Conservation (phyloP, 169 alveolate genomes). For the Plasmodium adleri region DNA sequence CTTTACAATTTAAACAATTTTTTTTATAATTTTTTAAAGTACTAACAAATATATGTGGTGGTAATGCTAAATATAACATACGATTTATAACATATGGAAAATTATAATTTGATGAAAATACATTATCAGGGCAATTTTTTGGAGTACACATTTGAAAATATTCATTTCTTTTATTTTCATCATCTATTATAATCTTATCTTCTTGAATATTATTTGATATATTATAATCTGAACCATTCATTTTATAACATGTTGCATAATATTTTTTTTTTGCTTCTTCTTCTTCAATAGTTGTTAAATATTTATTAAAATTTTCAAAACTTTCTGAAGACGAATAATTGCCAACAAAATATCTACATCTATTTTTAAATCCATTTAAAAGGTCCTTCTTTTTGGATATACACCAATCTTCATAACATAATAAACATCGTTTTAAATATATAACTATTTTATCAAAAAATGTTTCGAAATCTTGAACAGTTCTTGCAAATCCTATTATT, state of each 20-base stretch:
- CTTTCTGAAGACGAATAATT: slow-evolving; percentile 39
- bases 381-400: slow-evolving; percentile 39
- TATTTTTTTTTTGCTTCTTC: slow-evolving; percentile 31
- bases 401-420: slow-evolving; percentile 69
- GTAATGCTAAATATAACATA: slow-evolving; percentile 82
- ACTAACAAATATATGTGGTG: slow-evolving; percentile 79
- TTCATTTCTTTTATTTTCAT: slow-evolving; percentile 4
- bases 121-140: not conserved
- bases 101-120: not conserved
- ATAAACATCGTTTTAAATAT: slow-evolving; percentile 75
- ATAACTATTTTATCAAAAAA: slow-evolving; percentile 32
- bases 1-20: slow-evolving; percentile 42
- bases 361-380: slow-evolving; percentile 58
- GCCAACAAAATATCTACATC: slow-evolving; percentile 50
- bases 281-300: slow-evolving; percentile 36
- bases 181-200: not conserved
- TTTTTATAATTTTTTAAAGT: slow-evolving; percentile 53
- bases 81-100: slow-evolving; percentile 47
- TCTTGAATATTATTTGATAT: not conserved
- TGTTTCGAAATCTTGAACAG: slow-evolving; percentile 54
- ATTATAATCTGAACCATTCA: not conserved
- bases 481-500: slow-evolving; percentile 77
- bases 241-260: slow-evolving; percentile 19
- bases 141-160: not conserved
- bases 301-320: slow-evolving; percentile 36